Evolutionary conservation across 371 early-diverging fungal genomes (phyloP), one percentile per base, ranked within the genome.

Genomic region (Saksenaea vasiformis): DNA sequence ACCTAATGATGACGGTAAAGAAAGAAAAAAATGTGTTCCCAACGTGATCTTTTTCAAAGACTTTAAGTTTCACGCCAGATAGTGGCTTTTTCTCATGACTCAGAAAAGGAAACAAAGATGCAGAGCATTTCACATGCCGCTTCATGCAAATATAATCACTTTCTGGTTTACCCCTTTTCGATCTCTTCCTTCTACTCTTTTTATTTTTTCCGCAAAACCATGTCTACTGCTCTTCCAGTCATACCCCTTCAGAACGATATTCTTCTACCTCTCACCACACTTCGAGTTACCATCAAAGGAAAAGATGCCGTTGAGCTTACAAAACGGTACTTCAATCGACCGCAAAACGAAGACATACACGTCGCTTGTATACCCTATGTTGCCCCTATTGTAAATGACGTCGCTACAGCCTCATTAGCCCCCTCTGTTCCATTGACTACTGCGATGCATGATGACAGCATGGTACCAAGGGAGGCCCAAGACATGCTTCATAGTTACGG

Each of bases 351-450:
- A 27, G 64, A 76, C 4, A 72, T 72, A 8, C 68, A 72, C 60
- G 61, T 81, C 54, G 78, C 71, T 8, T 81, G 80, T 54, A 70
- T 79, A 39, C 79, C 81, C 17, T 60, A 41, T 27, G 24, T 41
- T 5, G 14, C 56, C 26, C 56, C 56, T 31, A 9, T 43, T 9
- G 5, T 70, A 54, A 58, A 36, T 34, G 41, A 54, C 17, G 56
- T 22, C 7, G 41, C 38, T 9, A 11, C 27, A 24, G 61, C n/a
- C 51, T 26, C 38, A 15, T 13, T 31, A 41, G 22, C 38, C 24
- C 36, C 62, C 13, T 54, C 14, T 47, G 28, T 39, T 11, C 60
- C 31, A 14, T 66, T 31, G 47, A 60, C 37, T 24, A 38, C n/a
- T 35, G 26, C 56, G 34, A 55, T 27, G 27, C 56, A 47, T 22